Conservation (phyloP, 106 monocot species). For the Iris macrosiphon region DNA sequence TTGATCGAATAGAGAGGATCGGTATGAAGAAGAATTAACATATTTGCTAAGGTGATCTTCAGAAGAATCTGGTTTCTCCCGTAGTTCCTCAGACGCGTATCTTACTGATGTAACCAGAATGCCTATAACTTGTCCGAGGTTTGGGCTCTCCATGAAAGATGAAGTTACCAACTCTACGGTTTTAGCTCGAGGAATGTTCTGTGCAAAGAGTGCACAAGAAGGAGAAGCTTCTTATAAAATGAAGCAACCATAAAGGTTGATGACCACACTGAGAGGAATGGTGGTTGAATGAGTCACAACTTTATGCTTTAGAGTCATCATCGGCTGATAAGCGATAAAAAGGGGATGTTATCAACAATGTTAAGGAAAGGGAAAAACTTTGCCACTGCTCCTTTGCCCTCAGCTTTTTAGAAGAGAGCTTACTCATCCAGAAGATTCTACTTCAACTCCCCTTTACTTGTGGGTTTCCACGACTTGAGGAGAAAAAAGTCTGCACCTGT, state of each 20-base stretch:
- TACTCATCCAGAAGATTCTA: too few species aligned
- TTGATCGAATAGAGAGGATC: conserved; percentile 6
- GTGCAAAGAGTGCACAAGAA: neutral
- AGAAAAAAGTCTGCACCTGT: too few species aligned
- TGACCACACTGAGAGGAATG: neutral
- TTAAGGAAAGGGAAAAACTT: neutral
- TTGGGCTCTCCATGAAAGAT: conserved; percentile 15
- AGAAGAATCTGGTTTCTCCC: conserved; percentile 3
- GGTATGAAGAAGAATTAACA: conserved; percentile 6
- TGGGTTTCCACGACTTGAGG: neutral
- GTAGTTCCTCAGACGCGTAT: conserved; percentile 6
- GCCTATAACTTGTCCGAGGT: conserved; percentile 12
- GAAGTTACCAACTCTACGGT: neutral
- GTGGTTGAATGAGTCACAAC: conserved; percentile 17
- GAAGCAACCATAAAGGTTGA: neutral
- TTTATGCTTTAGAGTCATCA: conserved; percentile 15
- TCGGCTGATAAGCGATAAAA: conserved; percentile 9
- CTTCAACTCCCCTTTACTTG: neutral
- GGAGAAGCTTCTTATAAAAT: conserved; percentile 10
- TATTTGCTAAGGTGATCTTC: neutral
- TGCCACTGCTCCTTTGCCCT: too few species aligned
- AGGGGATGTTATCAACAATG: neutral
- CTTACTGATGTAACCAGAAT: conserved; percentile 12
- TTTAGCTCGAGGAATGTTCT: neutral
- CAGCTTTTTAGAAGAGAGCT: too few species aligned